phyloP scores from a whole-genome alignment of 2,329 filamentous ascomycete genomes.

The Blastomyces gilchristii region DNA sequence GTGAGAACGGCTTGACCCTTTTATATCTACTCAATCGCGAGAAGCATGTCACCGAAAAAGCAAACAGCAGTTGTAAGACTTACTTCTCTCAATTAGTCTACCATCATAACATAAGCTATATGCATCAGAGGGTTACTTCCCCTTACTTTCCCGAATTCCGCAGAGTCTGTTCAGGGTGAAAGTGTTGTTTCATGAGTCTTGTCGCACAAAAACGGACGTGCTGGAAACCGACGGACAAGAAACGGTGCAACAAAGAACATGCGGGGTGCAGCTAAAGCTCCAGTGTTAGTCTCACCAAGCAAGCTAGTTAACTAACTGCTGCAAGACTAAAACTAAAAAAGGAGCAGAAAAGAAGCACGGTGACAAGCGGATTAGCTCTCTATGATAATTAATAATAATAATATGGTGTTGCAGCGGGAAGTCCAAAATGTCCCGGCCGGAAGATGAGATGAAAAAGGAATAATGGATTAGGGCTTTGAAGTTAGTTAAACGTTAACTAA shows the following conservation, averaged over 20 bases:
- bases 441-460: neutral
- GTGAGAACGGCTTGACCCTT: neutral
- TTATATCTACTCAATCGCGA: neutral
- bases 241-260: no score
- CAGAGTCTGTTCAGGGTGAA: neutral
- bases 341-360: neutral
- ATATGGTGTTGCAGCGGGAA: neutral
- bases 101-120: neutral
- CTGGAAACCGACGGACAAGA: neutral
- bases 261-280: no score
- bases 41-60: neutral
- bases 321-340: no score
- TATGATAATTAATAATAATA: neutral
- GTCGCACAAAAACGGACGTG: neutral
- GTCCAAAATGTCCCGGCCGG: neutral
- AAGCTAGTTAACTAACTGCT: neutral
- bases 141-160: neutral
- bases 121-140: neutral
- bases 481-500: no score
- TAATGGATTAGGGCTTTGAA: neutral
- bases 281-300: neutral
- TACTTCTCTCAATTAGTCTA: neutral
- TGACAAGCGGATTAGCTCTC: neutral
- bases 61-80: neutral
- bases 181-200: neutral